Base-by-base conservation (phyloP, 768 basidiomycete genomes). In the Scleroderma bovista region DNA sequence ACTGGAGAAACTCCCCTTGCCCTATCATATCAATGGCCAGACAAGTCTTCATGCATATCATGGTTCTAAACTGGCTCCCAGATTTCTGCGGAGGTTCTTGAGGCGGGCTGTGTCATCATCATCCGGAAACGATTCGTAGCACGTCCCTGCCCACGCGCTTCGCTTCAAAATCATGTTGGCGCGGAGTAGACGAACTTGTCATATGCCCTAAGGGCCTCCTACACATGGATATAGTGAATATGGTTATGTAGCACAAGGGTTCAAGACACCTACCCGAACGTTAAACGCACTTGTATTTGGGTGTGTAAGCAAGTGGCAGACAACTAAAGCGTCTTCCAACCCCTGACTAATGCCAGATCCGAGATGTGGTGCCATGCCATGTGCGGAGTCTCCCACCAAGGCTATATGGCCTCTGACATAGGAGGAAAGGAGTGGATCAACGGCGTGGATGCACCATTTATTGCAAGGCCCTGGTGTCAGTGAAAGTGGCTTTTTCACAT, bases 291-390 rank as follows among this genome's bases (percentile, higher is more conserved):
- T 69, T 2, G 75, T 73, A 48, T 68, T 57, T 3, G 75, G 69
- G 52, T 76, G 73, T 6, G 60, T 57, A 15, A 83, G 72, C 13
- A 83, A 62, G 11, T 69, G 65, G 34, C 70, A 72, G 4, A 83
- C 62, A 5, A 76, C 59, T 40, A 73, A 72, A 1, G 72, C 75
- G 51, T 82, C 81, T 56, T 83, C 81, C 24, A 82, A 70, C 2
- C 78, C 81, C 63, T 83, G 81, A 8, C 80, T 77, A 8, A 76
- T 78, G 2, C 81, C 81, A 0, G 79, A 72, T 2, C 79, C 80
- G 10, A 82, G 64, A 60, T 82, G 79, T 1, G 82, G 80, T 31
- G 73, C 56, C 80, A 81, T 81, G 0, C 67, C 78, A 56, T 83
- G 81, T 9, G 80, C 80, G 16, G 80, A 74, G 59, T 83, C 80